Base-by-base conservation (phyloP, 1,139 yeast genomes). In the Eremothecium cymbalariae region DNA sequence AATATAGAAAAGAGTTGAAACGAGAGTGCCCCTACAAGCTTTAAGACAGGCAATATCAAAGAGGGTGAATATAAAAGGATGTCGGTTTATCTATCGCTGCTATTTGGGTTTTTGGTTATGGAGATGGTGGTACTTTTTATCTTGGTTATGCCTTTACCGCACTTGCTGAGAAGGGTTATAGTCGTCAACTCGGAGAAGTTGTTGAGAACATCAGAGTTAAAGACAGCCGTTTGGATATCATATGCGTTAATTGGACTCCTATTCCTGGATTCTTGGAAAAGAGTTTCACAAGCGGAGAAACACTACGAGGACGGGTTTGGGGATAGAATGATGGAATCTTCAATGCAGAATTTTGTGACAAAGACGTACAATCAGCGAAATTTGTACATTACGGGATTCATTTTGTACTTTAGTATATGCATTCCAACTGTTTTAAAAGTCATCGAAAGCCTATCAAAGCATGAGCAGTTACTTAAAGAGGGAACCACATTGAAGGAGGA, bases 281-380 rank as follows among this genome's bases (percentile, higher is more conserved):
- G n/a, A n/a, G n/a, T n/a, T n/a, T n/a, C n/a, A n/a, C n/a, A n/a
- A n/a, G n/a, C n/a, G n/a, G n/a, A n/a, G n/a, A n/a, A n/a, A n/a
- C n/a, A n/a, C n/a, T n/a, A n/a, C n/a, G n/a, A n/a, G n/a, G n/a
- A n/a, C n/a, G n/a, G n/a, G n/a, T n/a, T n/a, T n/a, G n/a, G n/a
- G n/a, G n/a, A n/a, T n/a, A n/a, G n/a, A n/a, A n/a, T n/a, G n/a
- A n/a, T n/a, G n/a, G n/a, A n/a, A n/a, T n/a, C n/a, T n/a, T n/a
- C n/a, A n/a, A 53, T 46, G 4, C 48, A 59, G 11, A 47, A 47
- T 11, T 40, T 53, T 31, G 62, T 60, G 3, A 45, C 62, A 31
- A 73, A 75, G 46, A 78, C 81, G 45, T 77, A 77, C 48, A 69
- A 79, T 29, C 86, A 80, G 54, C 67, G 90, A 50, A 80, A 80